Evolutionary conservation across 2,329 filamentous ascomycete genomes (phyloP), one percentile per base, ranked within the genome.

Genomic region (Daldinia sp.): DNA sequence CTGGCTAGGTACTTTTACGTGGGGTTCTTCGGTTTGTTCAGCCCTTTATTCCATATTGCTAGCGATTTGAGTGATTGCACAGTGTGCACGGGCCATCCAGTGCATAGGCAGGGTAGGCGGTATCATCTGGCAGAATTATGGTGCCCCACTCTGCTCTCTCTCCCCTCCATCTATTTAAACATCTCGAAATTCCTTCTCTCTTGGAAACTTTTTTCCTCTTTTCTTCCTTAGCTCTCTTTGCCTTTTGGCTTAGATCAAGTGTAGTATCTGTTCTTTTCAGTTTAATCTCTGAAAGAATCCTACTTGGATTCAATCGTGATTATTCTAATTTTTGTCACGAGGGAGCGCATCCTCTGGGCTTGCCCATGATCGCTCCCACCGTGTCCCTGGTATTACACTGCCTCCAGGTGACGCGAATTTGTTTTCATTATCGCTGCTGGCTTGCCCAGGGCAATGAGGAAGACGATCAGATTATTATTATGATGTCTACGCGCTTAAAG

Each of bases 261-360:
- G 89, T 92, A 92, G 90, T 92, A 92, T 91, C 89, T 92, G 90
- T 93, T 93, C 90, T 93, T 92, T 90, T 91, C 88, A 93, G 90
- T 92, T 93, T 94, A 92, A 93, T 92, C 88, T 90, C 90, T 93
- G 89, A 89, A 90, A 92, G 84, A 48, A 82, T 82, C 83, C 85
- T 84, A 90, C 29, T 80, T 82, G 85, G 82, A 81, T 81, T 82
- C 82, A 85, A 84, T 84, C 82, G 82, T 87, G 88, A 91, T 93
- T 93, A 91, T 86, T 87, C 88, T 83, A 84, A 91, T 93, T 90
- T 89, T 91, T 91, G 83, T 71, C 78, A 5, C 70, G 11, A 61
- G 67, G 84, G 77, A 76, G 73, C 69, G 73, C 77, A 68, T 68
- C 83, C 87, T 84, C 88, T 90, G 87, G 82, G 87, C 89, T 90